Evolutionary conservation across 2,329 filamentous ascomycete species (phyloP).

Genomic region (Colletotrichum melonis): DNA sequence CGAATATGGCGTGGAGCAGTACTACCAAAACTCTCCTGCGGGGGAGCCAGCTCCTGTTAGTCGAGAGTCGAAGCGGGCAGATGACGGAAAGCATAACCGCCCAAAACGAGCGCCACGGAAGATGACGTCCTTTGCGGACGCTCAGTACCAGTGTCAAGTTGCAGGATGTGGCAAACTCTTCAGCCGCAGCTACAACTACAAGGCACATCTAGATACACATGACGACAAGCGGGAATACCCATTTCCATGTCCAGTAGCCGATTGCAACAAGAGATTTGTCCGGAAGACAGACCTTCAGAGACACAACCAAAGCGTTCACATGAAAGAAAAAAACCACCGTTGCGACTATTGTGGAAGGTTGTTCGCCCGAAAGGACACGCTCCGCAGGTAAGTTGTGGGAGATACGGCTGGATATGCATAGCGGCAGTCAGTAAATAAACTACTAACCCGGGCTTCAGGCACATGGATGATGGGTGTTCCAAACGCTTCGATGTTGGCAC

Average conservation of each 20-base stretch:
- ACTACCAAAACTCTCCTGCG: conserved; percentile 33
- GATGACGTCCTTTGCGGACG: conserved; percentile 74
- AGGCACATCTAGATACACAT: conserved; percentile 87
- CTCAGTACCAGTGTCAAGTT: conserved; percentile 76
- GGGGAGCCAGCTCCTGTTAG: conserved; percentile 30
- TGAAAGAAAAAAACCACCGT: conserved; percentile 75
- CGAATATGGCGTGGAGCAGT: conserved; percentile 44
- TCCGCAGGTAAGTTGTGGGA: conserved; percentile 71
- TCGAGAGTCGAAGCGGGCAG: conserved; percentile 40
- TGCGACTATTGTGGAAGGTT: conserved; percentile 77
- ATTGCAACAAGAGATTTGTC: conserved; percentile 82
- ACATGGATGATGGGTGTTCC: conserved; percentile 81
- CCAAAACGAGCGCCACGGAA: conserved; percentile 57
- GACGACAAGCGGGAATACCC: conserved; percentile 78
- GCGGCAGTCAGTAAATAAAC: background rate
- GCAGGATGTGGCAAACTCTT: conserved; percentile 82
- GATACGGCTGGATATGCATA: background rate
- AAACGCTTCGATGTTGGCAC: conserved; percentile 71
- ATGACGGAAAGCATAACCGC: conserved; percentile 37
- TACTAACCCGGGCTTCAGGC: conserved; percentile 58
- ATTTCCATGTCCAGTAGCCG: conserved; percentile 72
- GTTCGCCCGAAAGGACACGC: conserved; percentile 85
- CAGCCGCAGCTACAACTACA: conserved; percentile 87
- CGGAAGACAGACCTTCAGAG: conserved; percentile 82
- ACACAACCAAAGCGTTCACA: conserved; percentile 76